Percentiles rank a stretch among this genome's conserved stretches.
Evolutionary conservation across 1,139 yeast genomes (phyloP).

Genomic region (Nakaseomyces kungkrabaensis): DNA sequence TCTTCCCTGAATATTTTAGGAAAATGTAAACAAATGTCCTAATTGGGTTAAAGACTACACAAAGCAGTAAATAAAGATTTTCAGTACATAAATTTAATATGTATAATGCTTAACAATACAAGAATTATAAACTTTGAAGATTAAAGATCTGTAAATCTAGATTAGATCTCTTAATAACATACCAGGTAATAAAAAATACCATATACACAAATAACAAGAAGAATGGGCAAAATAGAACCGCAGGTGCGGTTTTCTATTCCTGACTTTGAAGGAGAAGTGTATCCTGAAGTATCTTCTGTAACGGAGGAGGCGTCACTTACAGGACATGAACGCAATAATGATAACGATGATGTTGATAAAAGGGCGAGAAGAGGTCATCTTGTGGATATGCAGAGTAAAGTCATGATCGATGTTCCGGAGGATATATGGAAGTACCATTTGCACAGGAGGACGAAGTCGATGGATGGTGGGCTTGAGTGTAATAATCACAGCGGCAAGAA

Average conservation of each 20-base stretch:
- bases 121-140: too few species aligned
- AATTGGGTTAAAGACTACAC: neutral
- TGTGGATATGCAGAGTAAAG: slow-evolving; percentile 25
- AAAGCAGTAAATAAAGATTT: too few species aligned
- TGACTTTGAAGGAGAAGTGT: neutral
- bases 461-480: neutral
- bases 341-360: neutral
- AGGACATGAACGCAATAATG: neutral
- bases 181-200: neutral
- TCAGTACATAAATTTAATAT: too few species aligned
- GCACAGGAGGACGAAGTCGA: slow-evolving; percentile 1
- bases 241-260: slow-evolving; percentile 17
- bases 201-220: neutral
- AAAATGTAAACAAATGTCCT: neutral
- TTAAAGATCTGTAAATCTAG: too few species aligned
- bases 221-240: slow-evolving; percentile 3
- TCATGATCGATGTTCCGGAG: slow-evolving; percentile 25
- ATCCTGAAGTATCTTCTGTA: slow-evolving; percentile 1
- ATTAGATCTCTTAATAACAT: too few species aligned
- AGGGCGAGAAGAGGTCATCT: slow-evolving; percentile 14
- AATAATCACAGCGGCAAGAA: neutral
- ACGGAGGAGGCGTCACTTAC: slow-evolving; percentile 4
- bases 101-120: too few species aligned
- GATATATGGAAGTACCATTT: slow-evolving; percentile 23
- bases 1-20: neutral